Evolutionary conservation across 306 rosid genomes (phyloP).

Genomic region (Lathyrus aphaca): DNA sequence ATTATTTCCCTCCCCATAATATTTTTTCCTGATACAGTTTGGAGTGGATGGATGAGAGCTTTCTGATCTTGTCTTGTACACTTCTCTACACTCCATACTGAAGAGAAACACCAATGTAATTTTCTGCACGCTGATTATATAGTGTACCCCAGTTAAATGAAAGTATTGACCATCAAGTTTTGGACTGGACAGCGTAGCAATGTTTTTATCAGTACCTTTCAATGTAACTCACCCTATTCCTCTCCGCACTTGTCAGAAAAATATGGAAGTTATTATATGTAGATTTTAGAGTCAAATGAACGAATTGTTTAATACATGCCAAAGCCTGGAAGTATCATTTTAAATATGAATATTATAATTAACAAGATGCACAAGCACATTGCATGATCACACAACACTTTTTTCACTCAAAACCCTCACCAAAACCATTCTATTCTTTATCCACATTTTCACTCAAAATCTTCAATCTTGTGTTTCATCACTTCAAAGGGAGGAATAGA

Average conservation of each 20-base stretch:
- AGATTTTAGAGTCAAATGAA: conserved; percentile 29
- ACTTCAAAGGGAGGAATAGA: too few relatives aligned
- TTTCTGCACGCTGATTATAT: conserved; percentile 56
- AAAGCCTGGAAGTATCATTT: conserved; percentile 1
- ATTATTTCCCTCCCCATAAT: conserved; percentile 41
- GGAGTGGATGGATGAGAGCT: conserved; percentile 54
- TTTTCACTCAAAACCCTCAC: too few relatives aligned
- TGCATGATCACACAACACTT: too few relatives aligned
- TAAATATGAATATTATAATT: background rate
- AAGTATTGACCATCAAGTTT: conserved; percentile 29
- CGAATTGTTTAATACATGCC: conserved; percentile 13
- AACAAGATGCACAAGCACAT: background rate
- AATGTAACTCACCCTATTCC: conserved; percentile 24
- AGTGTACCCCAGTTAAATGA: conserved; percentile 54
- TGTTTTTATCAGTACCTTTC: conserved; percentile 23
- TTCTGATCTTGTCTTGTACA: conserved; percentile 54
- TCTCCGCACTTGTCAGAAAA: conserved; percentile 13
- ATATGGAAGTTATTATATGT: conserved; percentile 32
- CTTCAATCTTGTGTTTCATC: too few relatives aligned
- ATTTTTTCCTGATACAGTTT: conserved; percentile 45
- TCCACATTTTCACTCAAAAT: too few relatives aligned
- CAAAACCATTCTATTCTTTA: too few relatives aligned
- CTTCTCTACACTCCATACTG: conserved; percentile 46
- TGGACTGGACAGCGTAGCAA: background rate
- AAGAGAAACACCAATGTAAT: conserved; percentile 55